Conservation (phyloP, 768 basidiomycete genomes). For the Clitopilus hobsonii region DNA sequence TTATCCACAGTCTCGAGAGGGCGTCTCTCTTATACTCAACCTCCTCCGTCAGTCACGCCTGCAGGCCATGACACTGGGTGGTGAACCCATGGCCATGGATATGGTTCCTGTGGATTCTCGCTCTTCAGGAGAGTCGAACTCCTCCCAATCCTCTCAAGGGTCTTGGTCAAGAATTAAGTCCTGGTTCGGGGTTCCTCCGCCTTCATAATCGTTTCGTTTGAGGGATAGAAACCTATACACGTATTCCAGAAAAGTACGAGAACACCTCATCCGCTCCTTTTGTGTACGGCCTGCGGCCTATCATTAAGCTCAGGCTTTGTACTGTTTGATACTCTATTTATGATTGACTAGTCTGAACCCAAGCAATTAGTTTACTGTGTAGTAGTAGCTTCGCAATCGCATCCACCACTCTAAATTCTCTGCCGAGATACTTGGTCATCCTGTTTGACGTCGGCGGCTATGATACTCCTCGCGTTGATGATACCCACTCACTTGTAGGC, state of each 20-base stretch:
- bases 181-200: slow-evolving; percentile 32
- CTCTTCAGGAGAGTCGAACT: slow-evolving; percentile 4
- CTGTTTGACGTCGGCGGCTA: neutral
- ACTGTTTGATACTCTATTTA: neutral
- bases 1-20: slow-evolving; percentile 68
- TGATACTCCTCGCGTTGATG: neutral
- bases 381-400: neutral
- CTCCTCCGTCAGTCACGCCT: slow-evolving; percentile 77
- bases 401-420: neutral
- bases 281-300: neutral
- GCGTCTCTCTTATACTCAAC: slow-evolving; percentile 76
- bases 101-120: slow-evolving; percentile 7
- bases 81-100: slow-evolving; percentile 13
- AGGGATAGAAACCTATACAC: neutral
- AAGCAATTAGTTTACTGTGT: neutral
- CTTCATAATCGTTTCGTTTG: slow-evolving; percentile 8
- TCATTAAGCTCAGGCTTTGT: neutral
- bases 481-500: neutral
- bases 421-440: neutral
- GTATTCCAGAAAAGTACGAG: neutral
- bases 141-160: slow-evolving; percentile 7
- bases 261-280: neutral
- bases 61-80: slow-evolving; percentile 48
- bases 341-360: neutral
- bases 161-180: slow-evolving; percentile 38